Conservation (phyloP, 805 yeast genomes). For the Tetrapisispora namnaoensis region DNA sequence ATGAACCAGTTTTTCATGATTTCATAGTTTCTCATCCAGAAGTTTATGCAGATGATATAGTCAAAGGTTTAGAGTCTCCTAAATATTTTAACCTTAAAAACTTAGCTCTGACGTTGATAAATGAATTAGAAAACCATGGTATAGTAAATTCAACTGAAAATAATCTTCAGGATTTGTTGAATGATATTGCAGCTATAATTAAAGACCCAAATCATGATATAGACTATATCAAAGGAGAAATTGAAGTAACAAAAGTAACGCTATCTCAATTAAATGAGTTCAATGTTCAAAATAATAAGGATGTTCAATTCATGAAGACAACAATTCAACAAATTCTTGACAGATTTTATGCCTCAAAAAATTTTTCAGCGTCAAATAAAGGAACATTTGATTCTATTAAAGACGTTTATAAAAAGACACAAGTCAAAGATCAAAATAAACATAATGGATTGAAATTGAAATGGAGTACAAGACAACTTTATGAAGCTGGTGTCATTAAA, state of each 20-base stretch:
- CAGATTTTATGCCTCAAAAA: constrained; percentile 34
- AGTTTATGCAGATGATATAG: constrained; percentile 29
- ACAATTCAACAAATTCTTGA: constrained; percentile 44
- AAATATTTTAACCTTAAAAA: constrained; percentile 71
- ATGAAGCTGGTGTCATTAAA: constrained; percentile 59
- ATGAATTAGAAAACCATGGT: constrained; percentile 65
- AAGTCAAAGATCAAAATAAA: constrained; percentile 21
- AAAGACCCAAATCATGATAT: constrained; percentile 44
- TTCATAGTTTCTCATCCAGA: constrained; percentile 38
- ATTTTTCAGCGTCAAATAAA: constrained; percentile 22
- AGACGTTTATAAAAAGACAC: constrained; percentile 31
- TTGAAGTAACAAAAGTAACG: constrained; percentile 37
- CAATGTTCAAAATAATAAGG: constrained; percentile 33
- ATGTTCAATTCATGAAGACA: constrained; percentile 34
- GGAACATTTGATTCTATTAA: constrained; percentile 32
- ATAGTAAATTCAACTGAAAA: constrained; percentile 49
- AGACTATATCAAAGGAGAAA: constrained; percentile 37
- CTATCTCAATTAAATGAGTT: constrained; percentile 37
- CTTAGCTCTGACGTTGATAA: constrained; percentile 59
- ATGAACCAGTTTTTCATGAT: constrained; percentile 55
- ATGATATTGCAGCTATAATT: constrained; percentile 78
- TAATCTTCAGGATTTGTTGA: constrained; percentile 68
- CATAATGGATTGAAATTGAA: constrained; percentile 47
- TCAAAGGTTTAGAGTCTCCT: constrained; percentile 36
- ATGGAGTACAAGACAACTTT: constrained; percentile 65